Percentiles rank a stretch among this genome's conserved stretches.
These are phyloP conservation scores for Stipa capillata DNA, from an alignment of 176 grass and related monocot genomes.

Conservation along the genomic window DNA sequence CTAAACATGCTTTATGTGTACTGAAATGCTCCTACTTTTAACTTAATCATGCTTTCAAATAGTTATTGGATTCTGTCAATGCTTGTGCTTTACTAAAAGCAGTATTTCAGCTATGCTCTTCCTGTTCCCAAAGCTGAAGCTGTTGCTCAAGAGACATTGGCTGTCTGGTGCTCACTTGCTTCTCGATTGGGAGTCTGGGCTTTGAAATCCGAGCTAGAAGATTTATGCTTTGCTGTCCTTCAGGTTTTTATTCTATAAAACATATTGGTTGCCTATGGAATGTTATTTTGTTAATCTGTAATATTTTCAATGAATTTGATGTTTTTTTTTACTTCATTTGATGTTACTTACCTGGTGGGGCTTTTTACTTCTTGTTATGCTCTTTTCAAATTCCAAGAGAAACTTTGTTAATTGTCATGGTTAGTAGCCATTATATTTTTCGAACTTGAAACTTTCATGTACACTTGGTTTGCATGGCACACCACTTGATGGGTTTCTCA, in stretches of 20 bases:
- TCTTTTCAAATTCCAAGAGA: background rate
- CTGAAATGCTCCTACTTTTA: background rate
- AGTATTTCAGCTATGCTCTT: constrained; percentile 86
- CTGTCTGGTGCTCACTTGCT: constrained; percentile 93
- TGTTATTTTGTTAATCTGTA: background rate
- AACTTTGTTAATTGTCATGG: background rate
- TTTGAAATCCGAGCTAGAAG: constrained; percentile 96
- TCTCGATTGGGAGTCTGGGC: constrained; percentile 96
- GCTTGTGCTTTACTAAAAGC: constrained; percentile 6
- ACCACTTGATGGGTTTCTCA: background rate
- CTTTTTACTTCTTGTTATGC: background rate
- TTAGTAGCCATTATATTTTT: background rate
- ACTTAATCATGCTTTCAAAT: constrained; percentile 9
- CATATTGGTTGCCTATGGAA: background rate
- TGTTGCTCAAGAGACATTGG: constrained; percentile 94
- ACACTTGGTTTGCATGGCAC: background rate
- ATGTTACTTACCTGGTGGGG: background rate
- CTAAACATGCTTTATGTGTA: background rate
- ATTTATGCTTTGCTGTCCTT: constrained; percentile 98
- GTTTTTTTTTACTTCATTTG: constrained; percentile 1
- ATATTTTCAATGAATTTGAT: background rate
- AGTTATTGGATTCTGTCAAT: constrained; percentile 14
- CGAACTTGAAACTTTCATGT: background rate
- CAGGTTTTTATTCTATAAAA: constrained; percentile 52
- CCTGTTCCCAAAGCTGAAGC: constrained; percentile 87